Conservation (phyloP, 2,329 filamentous ascomycete species). For the Phaeophleospora eucalypticola region DNA sequence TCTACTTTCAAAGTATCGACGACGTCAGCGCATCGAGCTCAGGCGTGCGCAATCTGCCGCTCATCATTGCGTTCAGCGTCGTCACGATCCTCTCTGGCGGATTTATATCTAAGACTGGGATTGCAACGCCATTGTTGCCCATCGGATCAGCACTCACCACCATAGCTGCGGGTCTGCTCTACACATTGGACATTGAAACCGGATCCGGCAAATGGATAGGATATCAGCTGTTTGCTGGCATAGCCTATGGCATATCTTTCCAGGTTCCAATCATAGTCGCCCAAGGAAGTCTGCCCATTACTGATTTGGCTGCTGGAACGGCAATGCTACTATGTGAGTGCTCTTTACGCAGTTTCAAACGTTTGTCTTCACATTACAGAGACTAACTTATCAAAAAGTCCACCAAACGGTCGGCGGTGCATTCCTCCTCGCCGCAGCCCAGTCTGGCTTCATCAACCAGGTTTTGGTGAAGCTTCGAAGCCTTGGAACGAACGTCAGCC, state of each 20-base stretch:
- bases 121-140: background rate
- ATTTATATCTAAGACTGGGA: background rate
- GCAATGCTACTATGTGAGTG: conserved; percentile 32
- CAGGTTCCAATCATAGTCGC: conserved; percentile 39
- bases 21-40: conserved; percentile 39
- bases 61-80: background rate
- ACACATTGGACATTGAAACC: conserved; percentile 37
- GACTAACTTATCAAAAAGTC: conserved; percentile 16
- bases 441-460: conserved; percentile 39
- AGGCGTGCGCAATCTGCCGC: conserved; percentile 44
- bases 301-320: conserved; percentile 36
- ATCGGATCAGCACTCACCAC: background rate
- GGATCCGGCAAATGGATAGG: conserved; percentile 43
- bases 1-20: conserved; percentile 42
- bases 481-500: conserved; percentile 38
- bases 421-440: conserved; percentile 38
- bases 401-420: conserved; percentile 40
- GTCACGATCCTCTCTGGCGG: background rate
- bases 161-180: conserved; percentile 38
- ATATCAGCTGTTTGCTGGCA: conserved; percentile 43
- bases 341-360: background rate
- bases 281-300: conserved; percentile 31
- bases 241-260: conserved; percentile 39
- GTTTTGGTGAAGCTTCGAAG: conserved; percentile 36
- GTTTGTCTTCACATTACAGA: background rate